Percentiles rank a stretch among this genome's conserved stretches.
Evolutionary conservation across 805 yeast species (phyloP).

Genomic region (Cyberlindnera galapagoensis): DNA sequence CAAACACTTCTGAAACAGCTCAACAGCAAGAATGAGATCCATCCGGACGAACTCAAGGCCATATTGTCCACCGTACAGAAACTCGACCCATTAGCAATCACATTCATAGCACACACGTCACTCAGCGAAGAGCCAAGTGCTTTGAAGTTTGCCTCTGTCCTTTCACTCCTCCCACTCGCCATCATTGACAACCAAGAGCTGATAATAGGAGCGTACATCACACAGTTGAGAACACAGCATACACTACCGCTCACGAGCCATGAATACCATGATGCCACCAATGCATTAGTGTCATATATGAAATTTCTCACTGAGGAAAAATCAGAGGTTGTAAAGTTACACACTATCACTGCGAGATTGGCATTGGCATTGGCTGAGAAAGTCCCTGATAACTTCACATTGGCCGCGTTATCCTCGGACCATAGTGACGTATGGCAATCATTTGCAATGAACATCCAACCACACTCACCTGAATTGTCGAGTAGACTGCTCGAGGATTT

Average conservation of each 20-base stretch:
- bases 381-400: slow-evolving; percentile 7
- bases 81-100: slow-evolving; percentile 18
- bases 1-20: slow-evolving; percentile 19
- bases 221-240: slow-evolving; percentile 11
- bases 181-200: slow-evolving; percentile 14
- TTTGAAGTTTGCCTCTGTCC: slow-evolving; percentile 11
- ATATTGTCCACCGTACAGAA: slow-evolving; percentile 5
- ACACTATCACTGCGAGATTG: slow-evolving; percentile 12
- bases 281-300: slow-evolving; percentile 9
- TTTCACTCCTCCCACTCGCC: slow-evolving; percentile 9
- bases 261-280: slow-evolving; percentile 14
- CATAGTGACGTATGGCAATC: slow-evolving; percentile 8
- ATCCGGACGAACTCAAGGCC: slow-evolving; percentile 8
- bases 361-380: slow-evolving; percentile 8
- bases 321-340: background rate
- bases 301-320: slow-evolving; percentile 6
- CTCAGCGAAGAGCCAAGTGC: slow-evolving; percentile 8
- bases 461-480: slow-evolving; percentile 4
- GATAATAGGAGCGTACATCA: slow-evolving; percentile 11
- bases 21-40: slow-evolving; percentile 17
- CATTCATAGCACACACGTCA: slow-evolving; percentile 13
- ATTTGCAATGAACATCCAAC: slow-evolving; percentile 6
- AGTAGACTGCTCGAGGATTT: slow-evolving; percentile 10
- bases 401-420: slow-evolving; percentile 4
- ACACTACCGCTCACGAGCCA: slow-evolving; percentile 9